Conservation (phyloP, 495 filamentous ascomycete species). For the Thermothielavioides terrestris region DNA sequence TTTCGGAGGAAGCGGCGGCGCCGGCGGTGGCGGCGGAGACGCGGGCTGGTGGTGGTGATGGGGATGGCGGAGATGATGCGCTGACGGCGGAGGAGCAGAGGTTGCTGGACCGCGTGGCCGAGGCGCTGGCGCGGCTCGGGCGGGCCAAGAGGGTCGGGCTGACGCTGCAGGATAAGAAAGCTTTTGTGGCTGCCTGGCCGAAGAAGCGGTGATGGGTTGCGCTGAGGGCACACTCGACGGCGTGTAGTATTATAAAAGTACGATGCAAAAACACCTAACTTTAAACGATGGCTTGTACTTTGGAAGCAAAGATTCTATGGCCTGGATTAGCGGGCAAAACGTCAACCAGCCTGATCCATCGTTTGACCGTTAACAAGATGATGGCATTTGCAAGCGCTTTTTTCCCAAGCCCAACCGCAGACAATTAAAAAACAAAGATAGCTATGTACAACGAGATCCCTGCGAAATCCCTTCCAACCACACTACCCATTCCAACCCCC, state of each 20-base stretch:
- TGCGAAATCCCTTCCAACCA: neutral
- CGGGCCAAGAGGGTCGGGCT: conserved; percentile 86
- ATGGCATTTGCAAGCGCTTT: conserved; percentile 4
- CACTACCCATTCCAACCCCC: neutral
- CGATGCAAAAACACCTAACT: too few relatives aligned
- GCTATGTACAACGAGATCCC: conserved; percentile 11
- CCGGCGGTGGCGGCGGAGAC: conserved; percentile 25
- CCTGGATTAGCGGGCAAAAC: too few relatives aligned
- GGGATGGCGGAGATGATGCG: conserved; percentile 27
- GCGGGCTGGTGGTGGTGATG: conserved; percentile 31
- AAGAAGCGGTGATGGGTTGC: conserved; percentile 19
- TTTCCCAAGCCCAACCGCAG: conserved; percentile 1
- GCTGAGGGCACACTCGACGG: too few relatives aligned
- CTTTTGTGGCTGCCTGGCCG: conserved; percentile 60
- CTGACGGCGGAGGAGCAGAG: conserved; percentile 49
- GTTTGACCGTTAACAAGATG: neutral
- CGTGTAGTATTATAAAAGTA: too few relatives aligned
- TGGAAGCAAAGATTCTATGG: too few relatives aligned
- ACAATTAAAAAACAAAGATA: neutral
- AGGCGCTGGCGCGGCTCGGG: conserved; percentile 79
- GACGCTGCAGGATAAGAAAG: conserved; percentile 70
- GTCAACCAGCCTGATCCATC: conserved; percentile 9
- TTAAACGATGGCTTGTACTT: too few relatives aligned
- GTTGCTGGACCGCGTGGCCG: conserved; percentile 65
- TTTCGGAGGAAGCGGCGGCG: conserved; percentile 5